phyloP scores from a whole-genome alignment of 2,329 filamentous ascomycete species.

The Trichoderma afroharzianum region DNA sequence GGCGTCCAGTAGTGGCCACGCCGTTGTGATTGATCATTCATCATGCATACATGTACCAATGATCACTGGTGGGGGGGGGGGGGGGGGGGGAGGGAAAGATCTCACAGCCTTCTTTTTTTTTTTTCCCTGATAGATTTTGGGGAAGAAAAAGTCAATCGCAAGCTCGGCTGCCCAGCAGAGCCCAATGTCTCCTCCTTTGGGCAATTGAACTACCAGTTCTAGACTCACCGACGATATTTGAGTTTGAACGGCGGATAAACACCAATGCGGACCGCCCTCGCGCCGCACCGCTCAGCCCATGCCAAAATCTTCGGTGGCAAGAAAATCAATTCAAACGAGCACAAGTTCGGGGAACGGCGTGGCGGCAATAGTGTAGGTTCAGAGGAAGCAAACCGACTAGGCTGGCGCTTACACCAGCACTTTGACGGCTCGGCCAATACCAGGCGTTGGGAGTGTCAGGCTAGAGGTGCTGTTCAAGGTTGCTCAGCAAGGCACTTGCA shows the following conservation, averaged over 20 bases:
- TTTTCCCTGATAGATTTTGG: background rate
- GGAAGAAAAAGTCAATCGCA: background rate
- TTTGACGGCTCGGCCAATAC: background rate
- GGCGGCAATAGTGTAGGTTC: background rate
- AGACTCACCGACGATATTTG: background rate
- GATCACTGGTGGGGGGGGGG: no score
- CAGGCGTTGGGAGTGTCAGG: background rate
- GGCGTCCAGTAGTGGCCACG: background rate
- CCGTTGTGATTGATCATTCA: slow-evolving; percentile 1
- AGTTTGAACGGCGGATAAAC: slow-evolving; percentile 14
- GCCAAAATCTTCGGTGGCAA: background rate
- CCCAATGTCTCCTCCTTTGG: background rate
- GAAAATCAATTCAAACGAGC: background rate
- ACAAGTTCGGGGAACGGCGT: background rate
- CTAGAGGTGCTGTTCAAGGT: background rate
- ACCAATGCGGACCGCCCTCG: slow-evolving; percentile 15
- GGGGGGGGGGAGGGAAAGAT: no score
- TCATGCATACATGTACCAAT: no score
- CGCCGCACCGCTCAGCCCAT: slow-evolving; percentile 17
- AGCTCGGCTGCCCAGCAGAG: background rate
- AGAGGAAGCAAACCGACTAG: background rate
- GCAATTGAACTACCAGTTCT: background rate
- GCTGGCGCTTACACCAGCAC: background rate
- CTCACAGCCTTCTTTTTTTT: background rate
- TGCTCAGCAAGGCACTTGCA: background rate